Conservation (phyloP, 2,329 filamentous ascomycete species). For the Trichoderma simmonsii region DNA sequence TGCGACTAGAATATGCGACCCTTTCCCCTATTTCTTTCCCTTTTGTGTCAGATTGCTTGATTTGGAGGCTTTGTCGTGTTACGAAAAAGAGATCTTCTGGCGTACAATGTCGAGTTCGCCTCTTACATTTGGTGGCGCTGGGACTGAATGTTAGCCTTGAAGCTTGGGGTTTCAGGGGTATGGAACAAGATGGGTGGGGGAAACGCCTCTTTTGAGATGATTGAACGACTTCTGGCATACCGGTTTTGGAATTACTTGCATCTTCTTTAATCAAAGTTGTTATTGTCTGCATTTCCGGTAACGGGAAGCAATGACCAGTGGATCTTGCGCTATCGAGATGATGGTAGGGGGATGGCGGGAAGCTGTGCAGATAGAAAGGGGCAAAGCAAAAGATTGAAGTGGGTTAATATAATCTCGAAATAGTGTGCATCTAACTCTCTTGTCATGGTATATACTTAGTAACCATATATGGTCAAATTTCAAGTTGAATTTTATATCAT, state of each 20-base stretch:
- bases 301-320: conserved; percentile 1
- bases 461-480: background rate
- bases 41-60: background rate
- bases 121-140: background rate
- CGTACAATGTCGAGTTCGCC: background rate
- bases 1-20: background rate
- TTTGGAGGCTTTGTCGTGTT: background rate
- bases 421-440: background rate
- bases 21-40: background rate
- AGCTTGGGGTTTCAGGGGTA: background rate
- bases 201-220: background rate
- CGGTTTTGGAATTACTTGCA: conserved; percentile 4
- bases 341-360: background rate
- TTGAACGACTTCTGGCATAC: background rate
- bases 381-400: background rate
- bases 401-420: background rate
- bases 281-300: background rate
- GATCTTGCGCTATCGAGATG: background rate
- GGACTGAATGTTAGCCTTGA: background rate
- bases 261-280: background rate
- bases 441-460: background rate
- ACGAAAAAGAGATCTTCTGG: background rate
- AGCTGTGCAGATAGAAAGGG: background rate
- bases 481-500: background rate
- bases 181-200: background rate